These are phyloP conservation scores for Verticillium nubilum DNA, from an alignment of 2,329 filamentous ascomycete species.

Conservation along the genomic window DNA sequence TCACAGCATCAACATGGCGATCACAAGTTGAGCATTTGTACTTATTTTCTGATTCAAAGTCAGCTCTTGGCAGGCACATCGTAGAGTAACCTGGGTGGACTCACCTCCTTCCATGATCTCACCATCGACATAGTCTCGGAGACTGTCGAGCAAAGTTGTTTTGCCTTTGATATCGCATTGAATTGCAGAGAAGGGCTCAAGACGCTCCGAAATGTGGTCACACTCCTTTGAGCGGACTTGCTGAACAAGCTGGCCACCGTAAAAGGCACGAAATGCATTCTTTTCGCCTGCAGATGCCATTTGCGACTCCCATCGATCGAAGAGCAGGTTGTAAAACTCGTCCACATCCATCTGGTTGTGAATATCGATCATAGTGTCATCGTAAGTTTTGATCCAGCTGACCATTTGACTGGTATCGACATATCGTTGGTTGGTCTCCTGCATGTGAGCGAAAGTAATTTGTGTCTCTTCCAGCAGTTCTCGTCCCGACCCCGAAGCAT, in stretches of 20 bases:
- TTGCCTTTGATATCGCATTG: conserved; percentile 97
- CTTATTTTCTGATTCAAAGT: conserved; percentile 67
- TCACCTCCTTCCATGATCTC: conserved; percentile 88
- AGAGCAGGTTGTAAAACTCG: conserved; percentile 92
- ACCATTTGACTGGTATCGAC: conserved; percentile 72
- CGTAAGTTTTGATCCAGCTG: conserved; percentile 72
- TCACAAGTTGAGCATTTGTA: conserved; percentile 94
- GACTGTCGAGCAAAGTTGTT: conserved; percentile 72
- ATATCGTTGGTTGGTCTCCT: conserved; percentile 69
- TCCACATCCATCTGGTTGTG: conserved; percentile 96
- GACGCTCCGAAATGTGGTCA: conserved; percentile 81
- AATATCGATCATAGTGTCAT: conserved; percentile 78
- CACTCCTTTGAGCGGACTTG: conserved; percentile 96
- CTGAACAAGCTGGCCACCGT: conserved; percentile 85
- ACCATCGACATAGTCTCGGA: conserved; percentile 92
- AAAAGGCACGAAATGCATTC: conserved; percentile 72
- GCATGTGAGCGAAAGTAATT: conserved; percentile 77
- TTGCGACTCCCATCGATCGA: conserved; percentile 85
- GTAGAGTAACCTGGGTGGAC: conserved; percentile 14
- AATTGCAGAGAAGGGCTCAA: conserved; percentile 89
- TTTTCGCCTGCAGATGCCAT: conserved; percentile 64
- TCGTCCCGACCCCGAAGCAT: conserved; percentile 46
- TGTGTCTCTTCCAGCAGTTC: conserved; percentile 72
- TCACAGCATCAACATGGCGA: conserved; percentile 86
- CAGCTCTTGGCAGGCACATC: neutral